A percentile compares a stretch with the other conserved stretches of the same genome.
Evolutionary conservation across 495 filamentous ascomycete species (phyloP).

Genomic region (Chaetomidium leptoderma): DNA sequence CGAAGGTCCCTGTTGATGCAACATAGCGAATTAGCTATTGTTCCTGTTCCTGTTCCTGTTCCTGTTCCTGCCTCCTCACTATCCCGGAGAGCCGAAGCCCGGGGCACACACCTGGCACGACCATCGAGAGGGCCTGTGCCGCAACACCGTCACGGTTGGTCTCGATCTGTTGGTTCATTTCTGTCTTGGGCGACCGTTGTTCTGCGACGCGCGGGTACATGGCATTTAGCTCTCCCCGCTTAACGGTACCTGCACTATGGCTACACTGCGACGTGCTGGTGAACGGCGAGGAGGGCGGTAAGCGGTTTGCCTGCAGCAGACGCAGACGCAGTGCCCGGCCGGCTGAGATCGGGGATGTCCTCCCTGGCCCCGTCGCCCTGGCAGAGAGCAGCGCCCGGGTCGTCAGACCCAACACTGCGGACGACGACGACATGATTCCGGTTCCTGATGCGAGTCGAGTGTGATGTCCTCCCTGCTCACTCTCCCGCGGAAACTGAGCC

Average conservation of each 20-base stretch:
- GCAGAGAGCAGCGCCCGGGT: conserved; percentile 11
- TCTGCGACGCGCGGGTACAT: neutral
- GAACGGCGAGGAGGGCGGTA: neutral
- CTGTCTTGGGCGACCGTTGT: neutral
- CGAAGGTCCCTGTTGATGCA: conserved; percentile 25
- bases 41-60: neutral
- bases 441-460: neutral
- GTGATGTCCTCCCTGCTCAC: neutral
- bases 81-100: neutral
- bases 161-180: neutral
- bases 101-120: conserved; percentile 19
- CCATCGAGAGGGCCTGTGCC: conserved; percentile 5
- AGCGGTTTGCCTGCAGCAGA: neutral
- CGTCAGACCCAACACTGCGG: conserved; percentile 14
- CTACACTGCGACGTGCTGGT: conserved; percentile 11
- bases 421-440: conserved; percentile 15
- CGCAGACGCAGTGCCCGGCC: too few relatives aligned
- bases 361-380: neutral
- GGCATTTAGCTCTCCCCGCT: too few relatives aligned
- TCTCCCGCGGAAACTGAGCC: neutral
- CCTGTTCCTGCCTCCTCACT: neutral
- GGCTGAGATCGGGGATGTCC: neutral
- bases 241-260: too few relatives aligned
- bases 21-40: neutral
- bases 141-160: neutral